Evolutionary conservation across 257 asterid species (phyloP).

Genomic region (Echites panduratus): DNA sequence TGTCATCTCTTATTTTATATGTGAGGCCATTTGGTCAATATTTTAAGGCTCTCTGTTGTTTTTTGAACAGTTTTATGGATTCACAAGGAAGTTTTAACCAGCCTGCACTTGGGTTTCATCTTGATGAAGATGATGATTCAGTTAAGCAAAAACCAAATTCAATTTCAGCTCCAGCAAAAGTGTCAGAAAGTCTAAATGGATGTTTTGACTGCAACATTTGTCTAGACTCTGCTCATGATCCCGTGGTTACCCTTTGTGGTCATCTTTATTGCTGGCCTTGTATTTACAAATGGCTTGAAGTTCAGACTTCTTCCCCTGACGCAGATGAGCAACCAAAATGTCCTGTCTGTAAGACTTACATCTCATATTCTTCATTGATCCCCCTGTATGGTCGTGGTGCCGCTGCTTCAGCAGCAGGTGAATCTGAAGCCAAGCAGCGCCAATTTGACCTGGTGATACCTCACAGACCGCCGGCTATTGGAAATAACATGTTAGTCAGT

Average conservation of each 20-base stretch:
- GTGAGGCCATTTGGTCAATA: not conserved
- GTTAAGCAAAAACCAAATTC: conserved; percentile 38
- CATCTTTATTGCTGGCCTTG: conserved; percentile 97
- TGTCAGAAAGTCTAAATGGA: conserved; percentile 43
- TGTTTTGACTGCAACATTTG: conserved; percentile 87
- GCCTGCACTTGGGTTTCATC: conserved; percentile 27
- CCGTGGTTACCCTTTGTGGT: conserved; percentile 83
- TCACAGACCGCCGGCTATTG: conserved; percentile 60
- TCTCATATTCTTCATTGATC: conserved; percentile 60
- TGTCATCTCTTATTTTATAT: not conserved
- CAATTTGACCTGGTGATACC: conserved; percentile 48
- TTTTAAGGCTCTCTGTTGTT: not conserved
- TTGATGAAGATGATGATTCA: conserved; percentile 41
- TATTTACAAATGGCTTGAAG: conserved; percentile 81
- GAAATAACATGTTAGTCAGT: conserved; percentile 21
- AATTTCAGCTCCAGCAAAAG: conserved; percentile 24
- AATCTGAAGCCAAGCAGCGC: conserved; percentile 42
- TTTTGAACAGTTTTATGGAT: conserved; percentile 55
- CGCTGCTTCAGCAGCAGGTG: conserved; percentile 49
- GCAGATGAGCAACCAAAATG: conserved; percentile 59
- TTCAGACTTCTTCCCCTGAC: conserved; percentile 45
- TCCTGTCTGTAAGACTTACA: conserved; percentile 70
- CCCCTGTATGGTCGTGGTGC: conserved; percentile 79
- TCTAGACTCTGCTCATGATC: conserved; percentile 70
- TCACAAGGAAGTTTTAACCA: conserved; percentile 39